A percentile compares a stretch with the other conserved stretches of the same genome.
These are phyloP conservation scores for Tolypocladium ophioglossoides DNA, from an alignment of 2,329 filamentous ascomycete genomes.

Conservation along the genomic window DNA sequence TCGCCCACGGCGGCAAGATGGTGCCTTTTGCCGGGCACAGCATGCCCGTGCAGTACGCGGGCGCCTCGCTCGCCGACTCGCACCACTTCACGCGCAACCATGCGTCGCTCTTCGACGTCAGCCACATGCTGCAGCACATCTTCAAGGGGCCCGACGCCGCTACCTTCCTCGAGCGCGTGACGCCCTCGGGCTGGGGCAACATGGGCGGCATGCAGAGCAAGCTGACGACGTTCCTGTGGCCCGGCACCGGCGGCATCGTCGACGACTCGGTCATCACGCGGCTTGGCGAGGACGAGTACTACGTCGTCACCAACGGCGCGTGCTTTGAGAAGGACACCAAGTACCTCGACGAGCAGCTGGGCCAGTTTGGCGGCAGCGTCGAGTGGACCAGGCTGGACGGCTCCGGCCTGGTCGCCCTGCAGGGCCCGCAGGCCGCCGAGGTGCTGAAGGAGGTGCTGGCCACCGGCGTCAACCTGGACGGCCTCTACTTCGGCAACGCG, in stretches of 20 bases:
- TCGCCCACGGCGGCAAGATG: slow-evolving; percentile 78
- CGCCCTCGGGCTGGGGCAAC: slow-evolving; percentile 59
- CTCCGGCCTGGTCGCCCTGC: slow-evolving; percentile 76
- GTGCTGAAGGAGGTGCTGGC: slow-evolving; percentile 56
- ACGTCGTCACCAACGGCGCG: slow-evolving; percentile 91
- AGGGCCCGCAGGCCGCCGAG: slow-evolving; percentile 68
- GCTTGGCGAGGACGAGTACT: slow-evolving; percentile 65
- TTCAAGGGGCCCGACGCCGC: slow-evolving; percentile 73
- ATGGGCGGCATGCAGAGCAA: slow-evolving; percentile 62
- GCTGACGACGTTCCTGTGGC: slow-evolving; percentile 74
- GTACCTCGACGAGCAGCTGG: slow-evolving; percentile 64
- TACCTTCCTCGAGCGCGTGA: slow-evolving; percentile 73
- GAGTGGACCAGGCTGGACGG: slow-evolving; percentile 61
- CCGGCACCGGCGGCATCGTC: slow-evolving; percentile 76
- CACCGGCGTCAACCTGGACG: slow-evolving; percentile 45
- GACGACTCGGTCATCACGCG: slow-evolving; percentile 89
- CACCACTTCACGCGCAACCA: slow-evolving; percentile 84
- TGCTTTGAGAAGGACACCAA: slow-evolving; percentile 80
- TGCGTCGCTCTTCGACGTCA: slow-evolving; percentile 89
- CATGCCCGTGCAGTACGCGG: slow-evolving; percentile 86
- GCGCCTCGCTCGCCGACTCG: slow-evolving; percentile 68
- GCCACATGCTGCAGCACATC: slow-evolving; percentile 90
- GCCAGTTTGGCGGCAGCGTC: slow-evolving; percentile 40
- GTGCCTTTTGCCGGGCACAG: slow-evolving; percentile 89
- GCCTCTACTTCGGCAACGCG: slow-evolving; percentile 74